Base-by-base conservation (phyloP, 2,329 filamentous ascomycete species). In the Colletotrichum sp. region DNA sequence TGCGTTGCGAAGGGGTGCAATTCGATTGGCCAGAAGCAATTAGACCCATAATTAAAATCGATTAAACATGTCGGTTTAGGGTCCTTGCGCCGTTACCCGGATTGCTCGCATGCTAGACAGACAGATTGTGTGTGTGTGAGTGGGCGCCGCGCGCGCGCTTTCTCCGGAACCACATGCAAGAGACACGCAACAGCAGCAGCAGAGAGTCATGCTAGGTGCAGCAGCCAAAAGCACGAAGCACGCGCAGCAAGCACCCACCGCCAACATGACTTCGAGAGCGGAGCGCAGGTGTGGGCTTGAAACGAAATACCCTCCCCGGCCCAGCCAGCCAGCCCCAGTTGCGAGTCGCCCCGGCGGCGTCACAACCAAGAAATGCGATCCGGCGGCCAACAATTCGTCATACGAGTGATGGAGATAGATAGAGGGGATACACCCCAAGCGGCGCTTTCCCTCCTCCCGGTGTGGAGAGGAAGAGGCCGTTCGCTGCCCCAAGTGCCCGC, bases 181-280 rank as follows among this genome's bases (percentile, higher is more conserved):
- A 48, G 19, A 48, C 0, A 44, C 12, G 39, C 39, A 48, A 0
- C 39, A 48, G 39, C 19, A 48, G 39, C 19, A 48, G 39, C 39
- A 61, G 13, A 59, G 70, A 73, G 73, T 68, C 70, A 73, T 75
- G 68, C 36, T 52, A 44, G 57, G 27, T 13, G 57, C 55, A 16
- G 69, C 72, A 65, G 55, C n/a, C 15, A 30, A 52, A 63, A n/a
- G 61, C 57, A 59, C n/a, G 55, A 59, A 59, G 55, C 55, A 28
- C 25, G 55, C 15, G 22, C 60, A 25, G 60, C 60, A 64, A 59
- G 48, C 70, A 68, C 63, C 44, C 70, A 73, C 70, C 44, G 57
- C 44, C 36, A 65, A 65, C 73, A 73, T 75, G 64, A 73, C 70
- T 73, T n/a, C 73, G 64, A 69, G 64, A 65, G 64, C 59, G 73